phyloP scores from a whole-genome alignment of 257 asterid species.

The Apocynum venetum region DNA sequence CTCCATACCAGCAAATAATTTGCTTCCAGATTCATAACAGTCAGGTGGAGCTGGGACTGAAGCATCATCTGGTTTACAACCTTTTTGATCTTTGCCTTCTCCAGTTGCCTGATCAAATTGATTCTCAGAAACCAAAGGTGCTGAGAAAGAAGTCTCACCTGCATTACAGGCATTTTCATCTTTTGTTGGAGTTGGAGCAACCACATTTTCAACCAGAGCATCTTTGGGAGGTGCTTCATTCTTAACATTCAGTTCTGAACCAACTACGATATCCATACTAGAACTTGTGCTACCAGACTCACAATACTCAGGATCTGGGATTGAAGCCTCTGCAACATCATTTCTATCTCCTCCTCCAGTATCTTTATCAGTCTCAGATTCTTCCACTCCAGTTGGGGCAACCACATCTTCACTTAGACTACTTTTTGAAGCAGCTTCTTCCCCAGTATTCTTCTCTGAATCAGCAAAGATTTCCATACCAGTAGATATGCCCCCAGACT shows the following conservation, averaged over 20 bases:
- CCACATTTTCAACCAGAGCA: background rate
- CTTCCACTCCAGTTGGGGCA: background rate
- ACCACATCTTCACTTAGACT: slow-evolving; percentile 1
- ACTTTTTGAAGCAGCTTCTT: background rate
- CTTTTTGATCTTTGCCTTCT: slow-evolving; percentile 17
- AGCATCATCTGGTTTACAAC: slow-evolving; percentile 6
- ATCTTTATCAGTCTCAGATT: slow-evolving; percentile 9
- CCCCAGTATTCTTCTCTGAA: background rate
- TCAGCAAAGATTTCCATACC: background rate
- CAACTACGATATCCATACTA: background rate
- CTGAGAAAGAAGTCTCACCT: background rate
- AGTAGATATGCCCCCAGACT: background rate
- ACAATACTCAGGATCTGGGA: background rate
- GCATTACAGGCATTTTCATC: slow-evolving; percentile 9
- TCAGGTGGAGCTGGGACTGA: background rate
- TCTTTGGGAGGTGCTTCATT: background rate
- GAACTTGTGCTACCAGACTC: background rate
- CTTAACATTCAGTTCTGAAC: background rate
- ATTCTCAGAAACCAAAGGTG: background rate
- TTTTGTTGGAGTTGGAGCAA: slow-evolving; percentile 12
- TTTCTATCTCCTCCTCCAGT: slow-evolving; percentile 17
- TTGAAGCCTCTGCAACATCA: background rate
- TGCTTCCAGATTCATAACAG: slow-evolving; percentile 3
- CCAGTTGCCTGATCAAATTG: background rate
- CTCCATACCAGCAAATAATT: background rate